Evolutionary conservation across 768 basidiomycete genomes (phyloP), one percentile per base, ranked within the genome.

Genomic region (Suillus subaureus): DNA sequence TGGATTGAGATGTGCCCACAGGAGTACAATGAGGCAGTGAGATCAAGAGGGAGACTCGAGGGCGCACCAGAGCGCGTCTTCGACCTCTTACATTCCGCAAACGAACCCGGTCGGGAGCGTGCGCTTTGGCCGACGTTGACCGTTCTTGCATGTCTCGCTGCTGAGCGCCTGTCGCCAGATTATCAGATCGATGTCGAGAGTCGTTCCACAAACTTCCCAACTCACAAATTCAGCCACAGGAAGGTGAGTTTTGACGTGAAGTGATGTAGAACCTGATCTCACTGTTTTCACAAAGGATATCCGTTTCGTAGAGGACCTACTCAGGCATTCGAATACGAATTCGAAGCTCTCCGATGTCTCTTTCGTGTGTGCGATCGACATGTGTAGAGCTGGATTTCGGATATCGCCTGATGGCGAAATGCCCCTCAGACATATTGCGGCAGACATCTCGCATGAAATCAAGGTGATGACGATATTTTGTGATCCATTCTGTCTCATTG

Each of bases 11-110:
- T 86, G 28, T 92, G 89, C 71, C 90, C 93, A 0, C 78, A 81
- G 6, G 93, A 97, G 73, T 97, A 89, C 74, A 89, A 89, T 62
- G 89, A 93, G 8, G 83, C 87, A 6, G 82, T 94, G 43, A 81
- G 84, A 12, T 80, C 82, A 4, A 83, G 89, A 54, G 86, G 89
- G 35, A 83, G 80, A 43, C 80, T 92, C 15, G 96, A 97, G 65
- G 93, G 91, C 51, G 87, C 89, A 0, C 90, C 94, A 1, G 94
- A 97, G 73, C 87, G 92, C 9, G 86, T 96, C 3, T 97, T 94
- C 71, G 96, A 97, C 75, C 75, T 91, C 21, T 77, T 97, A 3
- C 89, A 87, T 70, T 82, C 78, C 42, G 77, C 84, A 18, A 82
- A 79, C 18, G 78, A 78, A 74, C 62, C 78, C 62, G 72, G 79